These are phyloP conservation scores for Microcera coccophila DNA, from an alignment of 2,329 filamentous ascomycete species.

Conservation along the genomic window DNA sequence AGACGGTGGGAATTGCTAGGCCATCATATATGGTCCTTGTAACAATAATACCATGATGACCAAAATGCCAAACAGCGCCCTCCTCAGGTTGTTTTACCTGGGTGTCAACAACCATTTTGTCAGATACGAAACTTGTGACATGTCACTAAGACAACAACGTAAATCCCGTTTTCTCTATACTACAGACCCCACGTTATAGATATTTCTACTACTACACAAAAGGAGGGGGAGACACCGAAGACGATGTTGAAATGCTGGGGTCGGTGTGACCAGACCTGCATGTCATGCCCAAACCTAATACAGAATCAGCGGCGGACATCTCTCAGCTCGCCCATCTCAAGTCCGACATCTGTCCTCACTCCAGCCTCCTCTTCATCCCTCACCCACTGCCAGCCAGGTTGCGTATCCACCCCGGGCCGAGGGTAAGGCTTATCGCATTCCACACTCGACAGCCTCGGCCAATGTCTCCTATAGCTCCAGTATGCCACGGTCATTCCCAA, in stretches of 20 bases:
- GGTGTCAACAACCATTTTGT: too few relatives aligned
- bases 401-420: conserved; percentile 37
- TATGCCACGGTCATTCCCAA: conserved; percentile 59
- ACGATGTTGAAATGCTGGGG: too few relatives aligned
- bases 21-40: conserved; percentile 24
- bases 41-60: conserved; percentile 30
- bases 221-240: background rate
- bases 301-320: conserved; percentile 24
- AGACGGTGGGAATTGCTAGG: conserved; percentile 24
- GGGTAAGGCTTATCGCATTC: conserved; percentile 57
- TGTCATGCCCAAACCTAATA: conserved; percentile 21
- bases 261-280: conserved; percentile 11
- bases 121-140: too few relatives aligned
- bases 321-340: conserved; percentile 32
- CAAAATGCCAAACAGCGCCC: background rate
- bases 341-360: conserved; percentile 35
- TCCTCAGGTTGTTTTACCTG: too few relatives aligned
- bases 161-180: too few relatives aligned
- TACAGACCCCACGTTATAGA: too few relatives aligned
- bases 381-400: conserved; percentile 40
- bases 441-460: conserved; percentile 50
- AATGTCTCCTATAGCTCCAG: conserved; percentile 64
- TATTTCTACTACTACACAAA: too few relatives aligned
- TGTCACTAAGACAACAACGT: too few relatives aligned
- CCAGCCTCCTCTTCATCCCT: conserved; percentile 52